Conservation (phyloP, 2,329 filamentous ascomycete genomes). For the Microsporum audouinii region DNA sequence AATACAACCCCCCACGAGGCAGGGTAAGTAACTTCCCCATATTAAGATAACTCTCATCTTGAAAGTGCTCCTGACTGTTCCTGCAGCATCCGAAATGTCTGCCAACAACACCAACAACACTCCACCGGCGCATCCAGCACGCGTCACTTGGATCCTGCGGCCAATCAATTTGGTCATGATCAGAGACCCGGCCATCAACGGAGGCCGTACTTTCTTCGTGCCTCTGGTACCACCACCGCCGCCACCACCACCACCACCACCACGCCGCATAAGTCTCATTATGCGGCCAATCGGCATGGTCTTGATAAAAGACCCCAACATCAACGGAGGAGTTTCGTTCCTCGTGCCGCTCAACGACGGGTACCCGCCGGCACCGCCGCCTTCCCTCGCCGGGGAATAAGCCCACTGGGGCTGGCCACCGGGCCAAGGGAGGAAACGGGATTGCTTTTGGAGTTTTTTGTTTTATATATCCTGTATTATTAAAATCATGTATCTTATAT, state of each 20-base stretch:
- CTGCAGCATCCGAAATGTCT: background rate
- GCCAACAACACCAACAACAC: background rate
- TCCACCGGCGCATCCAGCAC: background rate
- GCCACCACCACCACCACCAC: no score
- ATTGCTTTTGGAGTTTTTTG: background rate
- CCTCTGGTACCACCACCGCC: no score
- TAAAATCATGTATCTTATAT: background rate
- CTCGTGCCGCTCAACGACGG: no score
- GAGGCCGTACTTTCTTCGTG: background rate
- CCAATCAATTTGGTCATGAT: background rate
- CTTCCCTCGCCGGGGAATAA: background rate
- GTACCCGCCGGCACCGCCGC: no score
- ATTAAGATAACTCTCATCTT: background rate
- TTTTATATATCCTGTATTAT: background rate
- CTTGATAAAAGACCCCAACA: no score
- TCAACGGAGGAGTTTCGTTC: no score
- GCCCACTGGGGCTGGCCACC: background rate
- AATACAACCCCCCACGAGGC: background rate
- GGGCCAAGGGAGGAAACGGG: background rate
- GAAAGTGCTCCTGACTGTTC: background rate
- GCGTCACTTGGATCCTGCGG: background rate
- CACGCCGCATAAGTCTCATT: no score
- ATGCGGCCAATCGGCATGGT: no score
- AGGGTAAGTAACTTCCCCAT: background rate
- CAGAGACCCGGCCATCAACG: background rate